These are phyloP conservation scores for Trametes maxima DNA, from an alignment of 768 basidiomycete genomes.

Conservation along the genomic window DNA sequence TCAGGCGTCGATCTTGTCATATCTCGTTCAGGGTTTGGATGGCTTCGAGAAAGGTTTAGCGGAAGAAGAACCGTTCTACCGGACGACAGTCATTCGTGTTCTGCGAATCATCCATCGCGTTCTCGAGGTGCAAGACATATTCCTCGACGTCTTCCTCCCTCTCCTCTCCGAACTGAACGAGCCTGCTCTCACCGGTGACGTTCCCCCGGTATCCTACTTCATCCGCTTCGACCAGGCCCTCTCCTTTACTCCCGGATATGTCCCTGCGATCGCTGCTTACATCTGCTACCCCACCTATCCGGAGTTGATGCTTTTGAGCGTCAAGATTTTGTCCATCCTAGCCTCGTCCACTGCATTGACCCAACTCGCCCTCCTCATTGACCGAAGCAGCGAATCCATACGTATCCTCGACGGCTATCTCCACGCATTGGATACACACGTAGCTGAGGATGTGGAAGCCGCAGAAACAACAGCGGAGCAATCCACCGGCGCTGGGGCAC, in stretches of 20 bases:
- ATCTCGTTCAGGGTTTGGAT: constrained; percentile 79
- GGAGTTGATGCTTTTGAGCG: constrained; percentile 73
- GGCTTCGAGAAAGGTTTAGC: constrained; percentile 73
- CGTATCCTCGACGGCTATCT: constrained; percentile 82
- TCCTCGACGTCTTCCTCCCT: constrained; percentile 86
- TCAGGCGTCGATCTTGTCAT: constrained; percentile 73
- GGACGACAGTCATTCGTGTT: constrained; percentile 74
- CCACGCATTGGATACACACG: constrained; percentile 62
- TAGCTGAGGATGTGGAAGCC: constrained; percentile 57
- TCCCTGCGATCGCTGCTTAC: constrained; percentile 83
- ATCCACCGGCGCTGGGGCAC: constrained; percentile 73
- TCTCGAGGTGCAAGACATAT: constrained; percentile 85
- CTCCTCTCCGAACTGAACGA: constrained; percentile 68
- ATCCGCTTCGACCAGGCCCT: constrained; percentile 75
- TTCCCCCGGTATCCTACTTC: constrained; percentile 70
- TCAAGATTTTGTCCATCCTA: constrained; percentile 74
- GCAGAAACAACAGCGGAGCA: constrained; percentile 65
- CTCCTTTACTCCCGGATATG: constrained; percentile 66
- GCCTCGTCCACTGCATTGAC: constrained; percentile 69
- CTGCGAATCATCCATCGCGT: constrained; percentile 81
- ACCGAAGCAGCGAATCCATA: constrained; percentile 82
- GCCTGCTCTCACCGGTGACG: constrained; percentile 51
- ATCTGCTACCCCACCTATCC: constrained; percentile 70
- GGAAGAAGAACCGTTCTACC: constrained; percentile 71
- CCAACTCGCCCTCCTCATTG: constrained; percentile 75